A percentile compares a stretch with the other conserved stretches of the same genome.
These are phyloP conservation scores for Backusella tuberculispora DNA, from an alignment of 192 early-diverging fungal species.

Conservation along the genomic window DNA sequence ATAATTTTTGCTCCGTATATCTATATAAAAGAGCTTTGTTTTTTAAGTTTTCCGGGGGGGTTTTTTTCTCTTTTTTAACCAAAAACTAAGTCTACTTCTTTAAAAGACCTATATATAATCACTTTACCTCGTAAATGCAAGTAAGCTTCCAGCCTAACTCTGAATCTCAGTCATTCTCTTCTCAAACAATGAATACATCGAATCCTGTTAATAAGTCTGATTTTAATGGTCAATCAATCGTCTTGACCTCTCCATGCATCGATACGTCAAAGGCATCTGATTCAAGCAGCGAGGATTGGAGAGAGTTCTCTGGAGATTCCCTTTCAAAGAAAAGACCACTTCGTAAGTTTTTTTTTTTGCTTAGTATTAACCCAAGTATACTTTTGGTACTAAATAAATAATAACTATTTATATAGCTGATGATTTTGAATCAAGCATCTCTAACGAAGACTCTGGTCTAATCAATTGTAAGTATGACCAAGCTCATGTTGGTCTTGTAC, in stretches of 20 bases:
- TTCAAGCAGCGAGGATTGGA: not conserved
- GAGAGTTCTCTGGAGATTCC: not conserved
- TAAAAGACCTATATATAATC: not conserved
- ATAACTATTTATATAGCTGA: not conserved
- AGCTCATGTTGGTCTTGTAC: not conserved
- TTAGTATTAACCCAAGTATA: not conserved
- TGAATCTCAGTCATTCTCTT: not conserved
- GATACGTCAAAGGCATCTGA: not conserved
- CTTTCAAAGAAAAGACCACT: not conserved
- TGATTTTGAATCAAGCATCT: conserved; percentile 1
- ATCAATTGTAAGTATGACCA: conserved; percentile 1
- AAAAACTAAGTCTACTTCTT: not conserved
- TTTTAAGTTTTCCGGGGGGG: conserved; percentile 1
- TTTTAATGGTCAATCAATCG: not conserved
- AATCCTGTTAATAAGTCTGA: not conserved
- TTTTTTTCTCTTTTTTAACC: conserved; percentile 13
- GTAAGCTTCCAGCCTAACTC: conserved; percentile 2
- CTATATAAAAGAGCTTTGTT: conserved; percentile 15
- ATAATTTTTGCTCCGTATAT: not conserved
- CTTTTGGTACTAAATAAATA: not conserved
- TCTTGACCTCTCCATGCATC: not conserved
- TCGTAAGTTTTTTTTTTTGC: not conserved
- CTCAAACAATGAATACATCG: not conserved
- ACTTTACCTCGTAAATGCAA: not conserved
- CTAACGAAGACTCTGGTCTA: not conserved